Conservation (phyloP, 352 stramenopile genomes). For the Phytophthora crassamura region DNA sequence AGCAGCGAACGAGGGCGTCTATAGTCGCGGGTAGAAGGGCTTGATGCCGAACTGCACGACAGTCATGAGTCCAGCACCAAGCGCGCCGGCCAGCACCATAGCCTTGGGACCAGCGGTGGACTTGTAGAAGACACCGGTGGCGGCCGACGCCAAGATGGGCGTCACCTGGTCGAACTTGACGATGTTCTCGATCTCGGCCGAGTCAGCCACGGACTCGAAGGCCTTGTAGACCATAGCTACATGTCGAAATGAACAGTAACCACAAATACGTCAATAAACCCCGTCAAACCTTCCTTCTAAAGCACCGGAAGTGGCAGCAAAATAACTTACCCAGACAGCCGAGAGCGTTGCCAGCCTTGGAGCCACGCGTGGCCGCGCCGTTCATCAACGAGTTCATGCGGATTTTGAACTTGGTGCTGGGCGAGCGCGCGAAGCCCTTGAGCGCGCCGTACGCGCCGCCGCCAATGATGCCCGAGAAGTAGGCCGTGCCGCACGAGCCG, state of each 20-base stretch:
- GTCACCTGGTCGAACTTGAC: conserved; percentile 87
- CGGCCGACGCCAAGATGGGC: conserved; percentile 81
- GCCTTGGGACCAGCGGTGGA: conserved; percentile 84
- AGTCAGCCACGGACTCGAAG: conserved; percentile 84
- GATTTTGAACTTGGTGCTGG: conserved; percentile 90
- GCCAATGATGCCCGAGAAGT: conserved; percentile 88
- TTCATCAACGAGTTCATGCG: conserved; percentile 91
- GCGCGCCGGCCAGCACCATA: conserved; percentile 82
- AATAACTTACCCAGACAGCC: conserved; percentile 72
- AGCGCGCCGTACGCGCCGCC: conserved; percentile 73
- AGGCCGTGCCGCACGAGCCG: conserved; percentile 78
- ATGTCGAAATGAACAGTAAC: conserved; percentile 3
- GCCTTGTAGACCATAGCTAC: conserved; percentile 89
- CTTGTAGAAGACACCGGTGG: conserved; percentile 89
- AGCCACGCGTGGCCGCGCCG: conserved; percentile 77
- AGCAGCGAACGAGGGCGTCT: conserved; percentile 39
- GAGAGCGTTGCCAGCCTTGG: conserved; percentile 86
- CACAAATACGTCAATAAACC: conserved; percentile 22
- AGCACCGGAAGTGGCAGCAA: not conserved
- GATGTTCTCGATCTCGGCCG: conserved; percentile 82
- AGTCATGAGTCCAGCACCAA: conserved; percentile 84
- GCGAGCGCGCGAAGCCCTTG: conserved; percentile 73
- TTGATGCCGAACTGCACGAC: conserved; percentile 89
- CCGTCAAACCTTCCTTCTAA: conserved; percentile 7
- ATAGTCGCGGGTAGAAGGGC: conserved; percentile 82